A percentile compares a stretch with the other conserved stretches of the same genome.
phyloP scores from a whole-genome alignment of 2,329 filamentous ascomycete genomes.

The Botryotinia convoluta region DNA sequence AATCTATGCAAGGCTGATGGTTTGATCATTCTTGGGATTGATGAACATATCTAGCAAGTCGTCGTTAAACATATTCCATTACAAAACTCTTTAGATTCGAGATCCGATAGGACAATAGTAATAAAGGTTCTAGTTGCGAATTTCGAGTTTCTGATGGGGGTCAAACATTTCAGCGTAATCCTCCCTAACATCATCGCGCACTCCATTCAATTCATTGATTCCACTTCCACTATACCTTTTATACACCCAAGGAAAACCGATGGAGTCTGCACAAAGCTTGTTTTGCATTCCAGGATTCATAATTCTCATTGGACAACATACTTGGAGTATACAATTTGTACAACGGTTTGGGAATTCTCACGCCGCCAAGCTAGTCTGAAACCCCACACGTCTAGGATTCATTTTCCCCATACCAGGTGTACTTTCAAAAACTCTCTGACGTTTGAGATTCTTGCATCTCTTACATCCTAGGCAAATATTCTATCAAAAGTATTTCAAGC shows the following conservation, averaged over 20 bases:
- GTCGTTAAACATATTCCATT: background rate
- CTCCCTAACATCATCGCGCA: background rate
- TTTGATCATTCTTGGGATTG: background rate
- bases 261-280: background rate
- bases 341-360: constrained; percentile 1
- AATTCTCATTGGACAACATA: background rate
- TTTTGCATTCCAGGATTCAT: background rate
- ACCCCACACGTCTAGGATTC: constrained; percentile 9
- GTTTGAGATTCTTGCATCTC: constrained; percentile 16
- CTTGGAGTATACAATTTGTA: background rate
- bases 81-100: background rate
- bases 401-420: background rate
- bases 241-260: background rate
- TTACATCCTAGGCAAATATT: background rate
- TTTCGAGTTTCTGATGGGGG: background rate
- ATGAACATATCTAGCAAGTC: background rate
- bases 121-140: background rate
- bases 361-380: constrained; percentile 8
- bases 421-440: background rate
- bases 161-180: background rate
- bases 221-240: background rate
- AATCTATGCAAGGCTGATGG: constrained; percentile 12
- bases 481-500: background rate
- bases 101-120: background rate
- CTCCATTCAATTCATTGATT: background rate